Evolutionary conservation across 2,329 filamentous ascomycete genomes (phyloP).

Genomic region (Bertia moriformis): DNA sequence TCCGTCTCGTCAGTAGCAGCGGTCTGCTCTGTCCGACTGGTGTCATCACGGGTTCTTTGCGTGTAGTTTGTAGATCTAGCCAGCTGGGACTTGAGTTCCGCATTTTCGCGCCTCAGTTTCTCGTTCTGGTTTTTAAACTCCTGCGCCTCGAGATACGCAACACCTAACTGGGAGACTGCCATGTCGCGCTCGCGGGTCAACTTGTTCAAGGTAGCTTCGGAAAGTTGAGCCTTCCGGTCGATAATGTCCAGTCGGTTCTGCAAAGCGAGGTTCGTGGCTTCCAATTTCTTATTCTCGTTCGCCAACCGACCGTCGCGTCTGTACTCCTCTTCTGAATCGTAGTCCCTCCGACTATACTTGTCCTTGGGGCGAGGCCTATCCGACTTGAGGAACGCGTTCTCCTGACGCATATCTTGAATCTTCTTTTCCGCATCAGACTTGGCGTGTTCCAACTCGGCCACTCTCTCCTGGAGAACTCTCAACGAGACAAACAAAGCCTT

Average conservation of each 20-base stretch:
- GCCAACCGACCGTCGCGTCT: no score
- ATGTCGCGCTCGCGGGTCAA: slow-evolving; percentile 40
- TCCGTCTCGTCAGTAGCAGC: slow-evolving; percentile 1
- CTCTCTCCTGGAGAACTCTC: background rate
- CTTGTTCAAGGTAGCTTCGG: slow-evolving; percentile 15
- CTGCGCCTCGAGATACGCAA: slow-evolving; percentile 35
- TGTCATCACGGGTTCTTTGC: no score
- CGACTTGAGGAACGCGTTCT: background rate
- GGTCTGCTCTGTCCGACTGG: background rate
- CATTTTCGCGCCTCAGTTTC: slow-evolving; percentile 7
- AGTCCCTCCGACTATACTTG: background rate
- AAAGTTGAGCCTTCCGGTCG: slow-evolving; percentile 35
- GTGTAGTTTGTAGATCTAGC: background rate
- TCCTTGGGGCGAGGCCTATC: no score
- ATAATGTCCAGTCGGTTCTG: slow-evolving; percentile 37
- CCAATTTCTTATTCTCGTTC: slow-evolving; percentile 18
- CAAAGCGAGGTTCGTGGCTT: slow-evolving; percentile 33
- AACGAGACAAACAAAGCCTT: background rate
- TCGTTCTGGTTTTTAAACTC: slow-evolving; percentile 24
- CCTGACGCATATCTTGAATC: background rate
- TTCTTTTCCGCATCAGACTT: background rate
- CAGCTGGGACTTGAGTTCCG: background rate
- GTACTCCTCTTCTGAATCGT: no score
- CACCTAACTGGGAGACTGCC: slow-evolving; percentile 37
- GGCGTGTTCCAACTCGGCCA: background rate